Evolutionary conservation across 2,329 filamentous ascomycete genomes (phyloP).

Genomic region (Tolypocladium tropicale): DNA sequence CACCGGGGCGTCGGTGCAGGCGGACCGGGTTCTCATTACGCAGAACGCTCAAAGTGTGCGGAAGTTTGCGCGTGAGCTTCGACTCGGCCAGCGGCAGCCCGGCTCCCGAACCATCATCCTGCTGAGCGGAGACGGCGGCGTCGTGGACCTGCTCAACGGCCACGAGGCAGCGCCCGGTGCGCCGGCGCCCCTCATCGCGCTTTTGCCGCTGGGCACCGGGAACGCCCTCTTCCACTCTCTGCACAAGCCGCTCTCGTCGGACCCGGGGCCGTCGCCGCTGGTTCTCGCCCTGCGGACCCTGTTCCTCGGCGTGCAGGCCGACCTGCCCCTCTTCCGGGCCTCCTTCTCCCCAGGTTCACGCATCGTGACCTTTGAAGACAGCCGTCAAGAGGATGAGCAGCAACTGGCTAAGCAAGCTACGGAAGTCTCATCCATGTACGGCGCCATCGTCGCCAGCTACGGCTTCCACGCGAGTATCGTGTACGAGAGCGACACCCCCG

Average conservation of each 20-base stretch:
- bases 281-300: slow-evolving; percentile 46
- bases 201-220: slow-evolving; percentile 54
- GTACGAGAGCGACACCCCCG: slow-evolving; percentile 78
- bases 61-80: slow-evolving; percentile 42
- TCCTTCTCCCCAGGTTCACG: slow-evolving; percentile 48
- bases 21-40: slow-evolving; percentile 44
- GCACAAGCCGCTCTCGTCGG: slow-evolving; percentile 45
- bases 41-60: slow-evolving; percentile 51
- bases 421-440: slow-evolving; percentile 41
- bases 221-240: slow-evolving; percentile 55
- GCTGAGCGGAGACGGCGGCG: slow-evolving; percentile 78
- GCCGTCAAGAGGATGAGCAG: slow-evolving; percentile 1
- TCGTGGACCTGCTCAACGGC: slow-evolving; percentile 71
- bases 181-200: slow-evolving; percentile 32
- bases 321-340: slow-evolving; percentile 53
- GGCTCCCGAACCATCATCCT: slow-evolving; percentile 54
- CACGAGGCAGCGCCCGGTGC: slow-evolving; percentile 10
- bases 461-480: slow-evolving; percentile 83
- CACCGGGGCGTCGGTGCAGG: not conserved
- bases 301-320: slow-evolving; percentile 41
- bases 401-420: slow-evolving; percentile 18
- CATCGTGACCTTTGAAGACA: slow-evolving; percentile 27
- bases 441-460: slow-evolving; percentile 81
- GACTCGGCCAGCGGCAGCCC: slow-evolving; percentile 17
- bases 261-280: slow-evolving; percentile 26